Conservation (phyloP, 2,329 filamentous ascomycete genomes). For the Lecanosticta acicola region DNA sequence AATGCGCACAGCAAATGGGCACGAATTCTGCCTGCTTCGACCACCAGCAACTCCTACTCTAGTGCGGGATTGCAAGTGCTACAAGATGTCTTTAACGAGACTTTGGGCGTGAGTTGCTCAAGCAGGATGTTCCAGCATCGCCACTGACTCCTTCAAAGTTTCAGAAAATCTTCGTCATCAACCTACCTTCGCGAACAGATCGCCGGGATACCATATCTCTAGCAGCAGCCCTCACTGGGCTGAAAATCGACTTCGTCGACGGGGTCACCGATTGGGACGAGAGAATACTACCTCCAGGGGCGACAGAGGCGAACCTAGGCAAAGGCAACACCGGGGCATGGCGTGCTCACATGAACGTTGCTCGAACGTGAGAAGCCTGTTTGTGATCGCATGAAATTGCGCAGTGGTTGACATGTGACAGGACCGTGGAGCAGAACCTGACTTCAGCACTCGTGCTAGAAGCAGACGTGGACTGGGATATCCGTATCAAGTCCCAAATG, state of each 20-base stretch:
- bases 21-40: too few relatives aligned
- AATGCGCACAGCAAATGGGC: too few relatives aligned
- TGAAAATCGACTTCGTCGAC: constrained; percentile 45
- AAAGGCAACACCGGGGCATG: constrained; percentile 19
- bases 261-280: constrained; percentile 37
- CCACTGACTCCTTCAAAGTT: constrained; percentile 41
- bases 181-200: constrained; percentile 47
- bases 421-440: constrained; percentile 31
- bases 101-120: background rate
- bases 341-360: constrained; percentile 27
- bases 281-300: constrained; percentile 32
- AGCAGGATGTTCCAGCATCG: background rate
- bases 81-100: background rate
- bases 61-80: too few relatives aligned
- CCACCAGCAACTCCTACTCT: too few relatives aligned
- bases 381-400: background rate
- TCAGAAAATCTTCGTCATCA: constrained; percentile 49
- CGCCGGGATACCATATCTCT: constrained; percentile 48
- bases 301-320: constrained; percentile 23
- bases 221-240: constrained; percentile 42
- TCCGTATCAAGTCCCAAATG: constrained; percentile 38
- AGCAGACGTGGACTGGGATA: constrained; percentile 43
- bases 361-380: constrained; percentile 14
- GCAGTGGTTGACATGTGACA: constrained; percentile 27
- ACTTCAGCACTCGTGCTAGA: constrained; percentile 40